Base-by-base conservation (phyloP, 2,329 filamentous ascomycete genomes). In the Hymenoscyphus salicellus region DNA sequence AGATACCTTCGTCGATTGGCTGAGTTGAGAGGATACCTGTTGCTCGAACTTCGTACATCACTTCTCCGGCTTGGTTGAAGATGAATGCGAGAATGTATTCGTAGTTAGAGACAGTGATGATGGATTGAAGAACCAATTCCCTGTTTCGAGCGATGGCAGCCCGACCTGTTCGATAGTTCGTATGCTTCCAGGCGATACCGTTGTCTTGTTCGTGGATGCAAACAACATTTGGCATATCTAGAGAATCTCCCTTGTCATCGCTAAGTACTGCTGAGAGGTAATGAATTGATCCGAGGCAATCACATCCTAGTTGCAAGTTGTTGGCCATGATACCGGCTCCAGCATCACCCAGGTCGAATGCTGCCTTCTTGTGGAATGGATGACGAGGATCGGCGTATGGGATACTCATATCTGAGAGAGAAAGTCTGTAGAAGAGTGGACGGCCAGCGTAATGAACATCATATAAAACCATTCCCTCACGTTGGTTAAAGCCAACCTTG, bases 11-110 rank as follows among this genome's bases (percentile, higher is more conserved):
- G 64, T 90, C 87, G 68, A 90, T 87, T 3, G 87, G 87, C 63
- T 88, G 84, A 0, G 87, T 89, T 62, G 84, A 87, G 20, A 90
- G 78, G 64, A 90, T 89, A 5, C 88, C 88, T 0, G 88, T 90
- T 17, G 88, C 88, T 41, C 87, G 84, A 55, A 89, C 85, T 74
- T 91, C 88, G 71, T 90, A 88, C 68, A 81, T 81, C 57, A 90
- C 73, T 71, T 89, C 86, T 63, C 86, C 88, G 2, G 87, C 87
- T 73, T 90, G 88, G 74, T 89, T 89, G 78, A 91, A 89, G 61
- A 87, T 84, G 76, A 88, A 91, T 2, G 87, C 87, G 43, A 91
- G 81, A 70, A 91, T 89, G 73, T 91, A 91, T 72, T 90, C 88
- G 76, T 90, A 91, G 77, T 91, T 91, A 11, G 86, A 82, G 4